Conservation (phyloP, 2,329 filamentous ascomycete genomes). For the Phyllosticta citrichinensis region DNA sequence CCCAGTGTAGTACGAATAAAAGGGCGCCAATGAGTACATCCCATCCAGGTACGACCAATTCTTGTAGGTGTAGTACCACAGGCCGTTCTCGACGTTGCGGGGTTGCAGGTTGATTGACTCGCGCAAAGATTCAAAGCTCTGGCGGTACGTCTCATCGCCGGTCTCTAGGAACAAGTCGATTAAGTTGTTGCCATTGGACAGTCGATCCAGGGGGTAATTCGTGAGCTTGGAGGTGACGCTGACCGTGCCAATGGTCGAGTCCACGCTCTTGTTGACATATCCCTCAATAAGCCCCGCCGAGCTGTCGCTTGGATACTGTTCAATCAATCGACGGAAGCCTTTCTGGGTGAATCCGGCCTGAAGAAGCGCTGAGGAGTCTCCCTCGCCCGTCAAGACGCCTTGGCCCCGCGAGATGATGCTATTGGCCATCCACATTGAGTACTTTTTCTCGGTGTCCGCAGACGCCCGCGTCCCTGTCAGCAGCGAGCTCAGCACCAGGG, state of each 20-base stretch:
- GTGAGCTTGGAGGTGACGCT: slow-evolving; percentile 15
- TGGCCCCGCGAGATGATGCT: slow-evolving; percentile 36
- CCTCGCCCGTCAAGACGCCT: slow-evolving; percentile 18
- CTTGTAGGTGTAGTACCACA: slow-evolving; percentile 36
- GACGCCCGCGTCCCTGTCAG: neutral
- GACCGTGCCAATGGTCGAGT: slow-evolving; percentile 39
- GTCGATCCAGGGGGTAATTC: slow-evolving; percentile 29
- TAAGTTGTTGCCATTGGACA: slow-evolving; percentile 44
- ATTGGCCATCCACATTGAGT: slow-evolving; percentile 35
- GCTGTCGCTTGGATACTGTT: slow-evolving; percentile 36
- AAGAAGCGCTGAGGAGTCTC: slow-evolving; percentile 19
- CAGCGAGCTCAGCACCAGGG: neutral
- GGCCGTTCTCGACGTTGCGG: slow-evolving; percentile 41
- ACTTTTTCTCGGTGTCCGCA: slow-evolving; percentile 13
- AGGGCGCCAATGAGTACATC: slow-evolving; percentile 32
- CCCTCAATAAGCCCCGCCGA: slow-evolving; percentile 34
- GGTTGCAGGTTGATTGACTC: slow-evolving; percentile 40
- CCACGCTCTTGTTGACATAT: slow-evolving; percentile 38
- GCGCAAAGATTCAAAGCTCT: slow-evolving; percentile 38
- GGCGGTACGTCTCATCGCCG: slow-evolving; percentile 38
- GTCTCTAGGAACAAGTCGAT: slow-evolving; percentile 39
- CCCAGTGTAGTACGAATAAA: slow-evolving; percentile 29
- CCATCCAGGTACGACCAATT: slow-evolving; percentile 41
- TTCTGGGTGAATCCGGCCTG: slow-evolving; percentile 32
- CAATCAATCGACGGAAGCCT: slow-evolving; percentile 38